Evolutionary conservation across 1,284 basidiomycete species (phyloP).

Genomic region (Flammula alnicola): DNA sequence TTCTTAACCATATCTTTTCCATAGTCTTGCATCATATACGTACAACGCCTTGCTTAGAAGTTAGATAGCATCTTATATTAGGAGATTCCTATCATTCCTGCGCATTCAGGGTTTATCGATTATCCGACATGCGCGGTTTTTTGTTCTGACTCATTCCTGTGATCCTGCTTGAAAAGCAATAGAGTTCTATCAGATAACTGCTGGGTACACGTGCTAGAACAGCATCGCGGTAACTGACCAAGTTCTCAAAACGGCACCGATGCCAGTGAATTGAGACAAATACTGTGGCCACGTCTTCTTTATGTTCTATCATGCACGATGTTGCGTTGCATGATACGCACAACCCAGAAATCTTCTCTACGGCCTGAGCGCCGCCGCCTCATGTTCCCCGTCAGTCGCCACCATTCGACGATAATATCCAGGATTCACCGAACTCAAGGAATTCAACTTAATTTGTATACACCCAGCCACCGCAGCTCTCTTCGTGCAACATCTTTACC

Average conservation of each 20-base stretch:
- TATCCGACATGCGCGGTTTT: too few relatives aligned
- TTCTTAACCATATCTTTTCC: conserved; percentile 47
- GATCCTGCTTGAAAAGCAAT: background rate
- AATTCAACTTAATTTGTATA: conserved; percentile 1
- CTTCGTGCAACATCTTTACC: conserved; percentile 11
- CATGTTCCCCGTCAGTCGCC: conserved; percentile 14
- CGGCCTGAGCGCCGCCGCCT: conserved; percentile 15
- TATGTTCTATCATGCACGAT: conserved; percentile 39
- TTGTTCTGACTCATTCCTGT: too few relatives aligned
- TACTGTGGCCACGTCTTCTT: conserved; percentile 10
- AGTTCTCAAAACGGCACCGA: conserved; percentile 1
- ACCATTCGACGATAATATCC: conserved; percentile 12
- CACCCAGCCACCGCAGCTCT: conserved; percentile 7
- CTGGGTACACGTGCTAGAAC: too few relatives aligned
- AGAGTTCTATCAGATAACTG: background rate
- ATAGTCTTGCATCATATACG: conserved; percentile 12
- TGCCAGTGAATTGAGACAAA: background rate
- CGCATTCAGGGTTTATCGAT: too few relatives aligned
- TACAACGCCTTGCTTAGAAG: conserved; percentile 16
- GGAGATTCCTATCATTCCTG: too few relatives aligned
- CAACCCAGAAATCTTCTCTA: conserved; percentile 18
- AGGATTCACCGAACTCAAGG: background rate
- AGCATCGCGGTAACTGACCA: background rate
- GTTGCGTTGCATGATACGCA: conserved; percentile 35
- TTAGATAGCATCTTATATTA: too few relatives aligned